Conservation (phyloP, 176 grass and related monocot genomes). For the Ensete ventricosum region DNA sequence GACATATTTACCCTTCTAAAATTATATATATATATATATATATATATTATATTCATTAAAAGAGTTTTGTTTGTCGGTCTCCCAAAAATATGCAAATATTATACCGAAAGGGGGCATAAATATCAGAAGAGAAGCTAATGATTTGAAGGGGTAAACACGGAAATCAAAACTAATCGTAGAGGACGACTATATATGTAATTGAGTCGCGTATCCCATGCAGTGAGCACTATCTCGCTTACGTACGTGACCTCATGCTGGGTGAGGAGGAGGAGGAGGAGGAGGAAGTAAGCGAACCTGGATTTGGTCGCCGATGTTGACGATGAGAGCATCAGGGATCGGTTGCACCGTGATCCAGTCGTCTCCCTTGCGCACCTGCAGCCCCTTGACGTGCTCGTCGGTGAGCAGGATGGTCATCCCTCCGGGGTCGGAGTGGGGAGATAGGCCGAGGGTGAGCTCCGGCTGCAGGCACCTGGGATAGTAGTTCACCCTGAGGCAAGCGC, state of each 20-base stretch:
- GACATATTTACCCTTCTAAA: not conserved
- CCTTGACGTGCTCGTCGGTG: not conserved
- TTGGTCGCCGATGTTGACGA: slow-evolving; percentile 19
- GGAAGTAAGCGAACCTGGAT: not conserved
- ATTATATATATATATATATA: too few species aligned
- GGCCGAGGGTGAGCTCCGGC: slow-evolving; percentile 10
- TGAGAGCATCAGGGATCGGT: not conserved
- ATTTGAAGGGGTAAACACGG: too few species aligned
- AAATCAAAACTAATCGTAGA: too few species aligned
- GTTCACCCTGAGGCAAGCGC: slow-evolving; percentile 1
- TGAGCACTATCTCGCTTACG: too few species aligned
- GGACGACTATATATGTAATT: not conserved
- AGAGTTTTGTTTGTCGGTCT: too few species aligned
- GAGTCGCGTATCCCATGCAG: not conserved
- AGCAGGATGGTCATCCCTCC: slow-evolving; percentile 9
- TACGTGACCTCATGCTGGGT: too few species aligned
- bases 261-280: too few species aligned
- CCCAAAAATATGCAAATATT: too few species aligned
- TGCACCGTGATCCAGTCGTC: slow-evolving; percentile 9
- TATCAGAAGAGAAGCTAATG: too few species aligned
- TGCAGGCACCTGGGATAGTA: slow-evolving; percentile 19
- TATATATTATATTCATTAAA: too few species aligned
- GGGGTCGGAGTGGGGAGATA: slow-evolving; percentile 13
- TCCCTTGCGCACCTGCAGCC: slow-evolving; percentile 13
- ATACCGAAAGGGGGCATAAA: too few species aligned